Conservation (phyloP, 1,284 basidiomycete genomes). For the Ganoderma sinense region DNA sequence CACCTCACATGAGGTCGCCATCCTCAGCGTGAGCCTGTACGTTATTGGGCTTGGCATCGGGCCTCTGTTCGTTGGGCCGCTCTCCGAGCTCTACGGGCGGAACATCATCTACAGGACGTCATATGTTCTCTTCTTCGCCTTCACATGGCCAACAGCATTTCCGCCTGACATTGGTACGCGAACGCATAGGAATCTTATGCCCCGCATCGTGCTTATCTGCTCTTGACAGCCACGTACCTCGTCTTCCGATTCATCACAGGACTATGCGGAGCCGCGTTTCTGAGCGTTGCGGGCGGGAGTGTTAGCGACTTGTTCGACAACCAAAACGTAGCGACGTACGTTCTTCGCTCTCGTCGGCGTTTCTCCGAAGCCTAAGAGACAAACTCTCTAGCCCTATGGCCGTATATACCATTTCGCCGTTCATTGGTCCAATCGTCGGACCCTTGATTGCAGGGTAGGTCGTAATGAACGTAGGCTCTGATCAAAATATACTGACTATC, state of each 20-base stretch:
- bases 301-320: conserved; percentile 80
- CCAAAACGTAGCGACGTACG: conserved; percentile 69
- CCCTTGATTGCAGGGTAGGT: conserved; percentile 67
- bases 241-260: conserved; percentile 79
- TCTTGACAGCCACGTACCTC: conserved; percentile 56
- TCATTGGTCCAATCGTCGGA: conserved; percentile 78
- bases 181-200: background rate
- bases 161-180: conserved; percentile 51
- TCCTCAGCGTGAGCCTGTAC: conserved; percentile 77
- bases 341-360: conserved; percentile 18
- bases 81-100: conserved; percentile 61
- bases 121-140: conserved; percentile 48
- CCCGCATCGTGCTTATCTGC: conserved; percentile 49
- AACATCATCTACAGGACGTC: conserved; percentile 48
- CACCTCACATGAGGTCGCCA: conserved; percentile 68
- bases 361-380: background rate
- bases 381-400: conserved; percentile 71
- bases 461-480: conserved; percentile 41
- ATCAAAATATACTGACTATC: background rate
- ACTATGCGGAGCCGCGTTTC: conserved; percentile 75
- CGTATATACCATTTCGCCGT: conserved; percentile 74
- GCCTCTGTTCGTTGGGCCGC: conserved; percentile 58
- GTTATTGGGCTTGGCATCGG: conserved; percentile 65
- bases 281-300: conserved; percentile 83
- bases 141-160: conserved; percentile 64